A percentile compares a stretch with the other conserved stretches of the same genome.
Conservation (phyloP, 306 rosid genomes). For the Vicia faba region DNA sequence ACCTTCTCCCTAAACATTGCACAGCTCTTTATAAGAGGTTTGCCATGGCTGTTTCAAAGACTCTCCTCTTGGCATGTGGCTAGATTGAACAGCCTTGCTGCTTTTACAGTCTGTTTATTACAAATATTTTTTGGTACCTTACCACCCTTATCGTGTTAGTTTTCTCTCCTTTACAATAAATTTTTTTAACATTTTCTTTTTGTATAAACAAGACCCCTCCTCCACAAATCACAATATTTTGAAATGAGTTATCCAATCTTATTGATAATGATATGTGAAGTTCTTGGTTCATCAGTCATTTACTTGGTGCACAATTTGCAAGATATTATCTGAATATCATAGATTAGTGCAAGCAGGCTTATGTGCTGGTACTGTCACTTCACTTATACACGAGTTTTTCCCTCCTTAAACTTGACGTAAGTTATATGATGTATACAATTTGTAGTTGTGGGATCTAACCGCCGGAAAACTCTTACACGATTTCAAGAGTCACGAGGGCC, state of each 20-base stretch:
- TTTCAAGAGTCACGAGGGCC: constrained; percentile 94
- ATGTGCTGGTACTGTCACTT: constrained; percentile 9
- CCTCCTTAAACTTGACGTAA: neutral
- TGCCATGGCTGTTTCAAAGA: constrained; percentile 19
- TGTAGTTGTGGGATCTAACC: constrained; percentile 97
- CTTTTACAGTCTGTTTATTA: constrained; percentile 4
- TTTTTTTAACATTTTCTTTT: neutral
- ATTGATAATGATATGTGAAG: constrained; percentile 1
- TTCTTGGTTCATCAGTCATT: constrained; percentile 30
- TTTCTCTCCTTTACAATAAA: constrained; percentile 1
- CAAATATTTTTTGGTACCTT: neutral
- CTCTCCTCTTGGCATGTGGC: neutral
- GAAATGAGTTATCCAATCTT: constrained; percentile 9
- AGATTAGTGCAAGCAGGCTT: constrained; percentile 18
- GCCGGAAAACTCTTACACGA: constrained; percentile 97
- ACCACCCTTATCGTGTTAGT: neutral
- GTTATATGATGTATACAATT: constrained; percentile 26
- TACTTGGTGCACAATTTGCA: constrained; percentile 18
- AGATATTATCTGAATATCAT: neutral
- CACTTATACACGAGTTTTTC: constrained; percentile 1
- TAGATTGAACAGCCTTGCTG: constrained; percentile 30
- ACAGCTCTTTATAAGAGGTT: constrained; percentile 4
- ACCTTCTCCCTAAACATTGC: constrained; percentile 1
- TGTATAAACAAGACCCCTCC: neutral
- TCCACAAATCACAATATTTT: constrained; percentile 18